Evolutionary conservation across 345 rosid genomes (phyloP).

Genomic region (Raphanus sativus): DNA sequence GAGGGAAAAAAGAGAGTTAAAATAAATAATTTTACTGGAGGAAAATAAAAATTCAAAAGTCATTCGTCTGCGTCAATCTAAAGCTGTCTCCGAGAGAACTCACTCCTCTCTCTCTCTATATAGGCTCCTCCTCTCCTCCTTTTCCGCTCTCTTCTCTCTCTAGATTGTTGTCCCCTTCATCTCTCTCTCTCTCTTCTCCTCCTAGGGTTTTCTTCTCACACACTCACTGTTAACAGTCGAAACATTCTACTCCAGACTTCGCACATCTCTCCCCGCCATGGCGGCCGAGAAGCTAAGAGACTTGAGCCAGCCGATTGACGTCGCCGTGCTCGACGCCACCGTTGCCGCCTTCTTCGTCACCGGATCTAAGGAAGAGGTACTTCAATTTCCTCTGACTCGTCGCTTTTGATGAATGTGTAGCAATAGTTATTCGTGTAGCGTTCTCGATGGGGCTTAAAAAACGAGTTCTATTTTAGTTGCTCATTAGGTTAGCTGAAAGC

Average conservation of each 20-base stretch:
- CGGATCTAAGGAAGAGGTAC: slow-evolving; percentile 99
- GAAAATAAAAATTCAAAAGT: slow-evolving; percentile 37
- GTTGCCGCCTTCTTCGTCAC: slow-evolving; percentile 99
- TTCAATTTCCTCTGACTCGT: too few relatives aligned
- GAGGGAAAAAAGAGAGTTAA: background rate
- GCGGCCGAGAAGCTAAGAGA: slow-evolving; percentile 97
- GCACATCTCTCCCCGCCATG: slow-evolving; percentile 50
- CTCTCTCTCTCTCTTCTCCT: slow-evolving; percentile 41
- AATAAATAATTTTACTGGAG: background rate
- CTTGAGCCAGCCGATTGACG: slow-evolving; percentile 95
- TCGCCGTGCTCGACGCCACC: slow-evolving; percentile 84
- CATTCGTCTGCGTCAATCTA: slow-evolving; percentile 64
- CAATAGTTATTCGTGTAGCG: background rate
- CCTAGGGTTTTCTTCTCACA: slow-evolving; percentile 53
- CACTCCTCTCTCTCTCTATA: slow-evolving; percentile 24
- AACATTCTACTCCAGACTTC: slow-evolving; percentile 6
- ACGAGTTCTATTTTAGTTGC: slow-evolving; percentile 20
- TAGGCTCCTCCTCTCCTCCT: background rate
- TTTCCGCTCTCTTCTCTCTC: slow-evolving; percentile 28
- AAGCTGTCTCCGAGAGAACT: slow-evolving; percentile 60
- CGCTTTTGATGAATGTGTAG: background rate
- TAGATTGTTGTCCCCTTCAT: slow-evolving; percentile 13
- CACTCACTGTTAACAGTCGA: slow-evolving; percentile 34
- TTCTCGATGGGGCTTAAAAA: slow-evolving; percentile 27
- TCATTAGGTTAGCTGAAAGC: too few relatives aligned